These are phyloP conservation scores for Xylaria curta DNA, from an alignment of 495 filamentous ascomycete species.

Conservation along the genomic window DNA sequence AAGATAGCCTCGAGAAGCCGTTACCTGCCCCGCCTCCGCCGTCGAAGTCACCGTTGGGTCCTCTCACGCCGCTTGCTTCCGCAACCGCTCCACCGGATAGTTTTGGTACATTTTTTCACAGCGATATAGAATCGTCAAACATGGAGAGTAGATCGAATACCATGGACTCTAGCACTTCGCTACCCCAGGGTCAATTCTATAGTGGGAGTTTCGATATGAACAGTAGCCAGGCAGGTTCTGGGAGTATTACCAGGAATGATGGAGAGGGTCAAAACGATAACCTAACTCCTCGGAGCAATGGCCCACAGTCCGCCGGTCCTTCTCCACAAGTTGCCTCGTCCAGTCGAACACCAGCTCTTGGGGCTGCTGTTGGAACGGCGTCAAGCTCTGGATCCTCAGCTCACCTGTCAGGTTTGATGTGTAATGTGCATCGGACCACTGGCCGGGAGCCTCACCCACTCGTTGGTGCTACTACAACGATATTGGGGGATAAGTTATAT, in stretches of 20 bases:
- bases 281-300: constrained; percentile 57
- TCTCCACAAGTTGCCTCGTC: constrained; percentile 47
- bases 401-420: constrained; percentile 85
- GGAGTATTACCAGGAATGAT: constrained; percentile 46
- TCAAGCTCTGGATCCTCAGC: constrained; percentile 53
- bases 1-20: constrained; percentile 59
- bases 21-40: constrained; percentile 56
- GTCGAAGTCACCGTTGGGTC: constrained; percentile 46
- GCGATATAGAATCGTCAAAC: constrained; percentile 30
- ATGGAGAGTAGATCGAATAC: constrained; percentile 59
- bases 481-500: constrained; percentile 92
- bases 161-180: constrained; percentile 66
- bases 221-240: constrained; percentile 64
- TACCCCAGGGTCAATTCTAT: constrained; percentile 51
- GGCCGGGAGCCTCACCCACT: constrained; percentile 88
- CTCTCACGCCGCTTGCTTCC: constrained; percentile 37
- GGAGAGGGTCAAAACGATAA: constrained; percentile 55
- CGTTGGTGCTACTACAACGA: constrained; percentile 93
- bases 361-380: constrained; percentile 57
- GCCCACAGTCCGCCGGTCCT: constrained; percentile 56
- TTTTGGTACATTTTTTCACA: constrained; percentile 25
- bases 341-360: constrained; percentile 50
- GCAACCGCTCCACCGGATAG: neutral
- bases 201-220: constrained; percentile 48
- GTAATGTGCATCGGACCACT: constrained; percentile 89